Evolutionary conservation across 2,329 filamentous ascomycete genomes (phyloP).

Genomic region (Cephalotrichum gorgonifer): DNA sequence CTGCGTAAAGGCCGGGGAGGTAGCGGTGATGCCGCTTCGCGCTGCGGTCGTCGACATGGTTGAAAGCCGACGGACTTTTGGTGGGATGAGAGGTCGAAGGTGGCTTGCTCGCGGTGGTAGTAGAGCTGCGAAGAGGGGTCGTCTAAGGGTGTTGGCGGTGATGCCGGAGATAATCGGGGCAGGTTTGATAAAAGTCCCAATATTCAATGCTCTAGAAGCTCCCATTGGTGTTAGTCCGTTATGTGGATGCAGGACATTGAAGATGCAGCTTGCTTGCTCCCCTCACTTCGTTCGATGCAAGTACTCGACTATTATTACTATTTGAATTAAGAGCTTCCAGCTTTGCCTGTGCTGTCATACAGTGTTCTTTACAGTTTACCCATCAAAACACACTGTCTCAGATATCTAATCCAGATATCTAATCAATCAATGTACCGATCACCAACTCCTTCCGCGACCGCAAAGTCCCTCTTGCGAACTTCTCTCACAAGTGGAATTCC

Average conservation of each 20-base stretch:
- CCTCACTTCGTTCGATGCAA: background rate
- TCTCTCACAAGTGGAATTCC: background rate
- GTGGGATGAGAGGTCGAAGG: no score
- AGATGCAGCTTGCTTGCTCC: background rate
- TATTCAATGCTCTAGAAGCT: background rate
- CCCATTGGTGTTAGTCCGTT: background rate
- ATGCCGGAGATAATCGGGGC: background rate
- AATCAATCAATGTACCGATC: background rate
- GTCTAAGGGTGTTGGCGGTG: no score
- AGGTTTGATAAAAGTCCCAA: background rate
- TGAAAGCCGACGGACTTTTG: background rate
- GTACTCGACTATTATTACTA: background rate
- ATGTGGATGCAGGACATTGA: background rate
- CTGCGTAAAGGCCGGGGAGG: slow-evolving; percentile 29
- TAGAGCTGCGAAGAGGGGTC: no score
- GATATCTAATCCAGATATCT: background rate
- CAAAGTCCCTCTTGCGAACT: background rate
- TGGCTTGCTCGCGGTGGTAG: no score
- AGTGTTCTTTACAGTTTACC: background rate
- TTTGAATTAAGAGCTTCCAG: background rate
- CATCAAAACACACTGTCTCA: background rate
- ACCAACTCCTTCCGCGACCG: background rate
- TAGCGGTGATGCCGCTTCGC: background rate
- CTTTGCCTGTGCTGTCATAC: background rate
- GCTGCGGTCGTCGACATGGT: background rate